Conservation (phyloP, 2,329 filamentous ascomycete species). For the Penicillium palitans region DNA sequence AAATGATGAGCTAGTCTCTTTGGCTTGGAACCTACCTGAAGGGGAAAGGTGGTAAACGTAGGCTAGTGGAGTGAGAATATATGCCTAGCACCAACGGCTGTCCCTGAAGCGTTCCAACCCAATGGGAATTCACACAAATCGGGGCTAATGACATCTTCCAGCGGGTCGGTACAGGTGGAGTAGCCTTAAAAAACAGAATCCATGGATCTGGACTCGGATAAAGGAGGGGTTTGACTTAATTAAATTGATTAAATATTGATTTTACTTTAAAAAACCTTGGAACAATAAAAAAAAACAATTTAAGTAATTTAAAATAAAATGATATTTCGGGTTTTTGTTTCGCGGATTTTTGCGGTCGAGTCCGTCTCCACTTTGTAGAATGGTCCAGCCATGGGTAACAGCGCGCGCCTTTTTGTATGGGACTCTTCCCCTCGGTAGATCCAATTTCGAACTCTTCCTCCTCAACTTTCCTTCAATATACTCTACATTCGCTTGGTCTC, state of each 20-base stretch:
- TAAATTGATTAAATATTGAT: background rate
- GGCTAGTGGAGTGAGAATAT: constrained; percentile 15
- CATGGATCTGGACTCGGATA: constrained; percentile 8
- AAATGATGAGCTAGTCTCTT: background rate
- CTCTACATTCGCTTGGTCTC: constrained; percentile 4
- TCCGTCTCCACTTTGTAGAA: background rate
- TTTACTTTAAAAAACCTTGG: background rate
- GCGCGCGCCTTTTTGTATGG: constrained; percentile 6
- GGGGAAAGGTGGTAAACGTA: constrained; percentile 4
- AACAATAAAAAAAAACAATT: background rate
- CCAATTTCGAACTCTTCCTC: background rate
- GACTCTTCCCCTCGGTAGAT: background rate
- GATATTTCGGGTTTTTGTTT: background rate
- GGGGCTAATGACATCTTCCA: constrained; percentile 8
- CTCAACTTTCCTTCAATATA: background rate
- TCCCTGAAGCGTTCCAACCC: constrained; percentile 7
- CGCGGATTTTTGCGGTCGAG: background rate
- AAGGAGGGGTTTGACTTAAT: background rate
- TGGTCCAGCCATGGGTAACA: background rate
- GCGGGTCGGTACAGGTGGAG: constrained; percentile 26
- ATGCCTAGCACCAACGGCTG: constrained; percentile 19
- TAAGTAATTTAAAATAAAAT: background rate
- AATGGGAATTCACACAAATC: background rate
- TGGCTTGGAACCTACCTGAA: constrained; percentile 10
- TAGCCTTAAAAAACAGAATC: constrained; percentile 14